A percentile compares a stretch with the other conserved stretches of the same genome.
phyloP scores from a whole-genome alignment of 2,329 filamentous ascomycete species.

The Aspergillus latus region DNA sequence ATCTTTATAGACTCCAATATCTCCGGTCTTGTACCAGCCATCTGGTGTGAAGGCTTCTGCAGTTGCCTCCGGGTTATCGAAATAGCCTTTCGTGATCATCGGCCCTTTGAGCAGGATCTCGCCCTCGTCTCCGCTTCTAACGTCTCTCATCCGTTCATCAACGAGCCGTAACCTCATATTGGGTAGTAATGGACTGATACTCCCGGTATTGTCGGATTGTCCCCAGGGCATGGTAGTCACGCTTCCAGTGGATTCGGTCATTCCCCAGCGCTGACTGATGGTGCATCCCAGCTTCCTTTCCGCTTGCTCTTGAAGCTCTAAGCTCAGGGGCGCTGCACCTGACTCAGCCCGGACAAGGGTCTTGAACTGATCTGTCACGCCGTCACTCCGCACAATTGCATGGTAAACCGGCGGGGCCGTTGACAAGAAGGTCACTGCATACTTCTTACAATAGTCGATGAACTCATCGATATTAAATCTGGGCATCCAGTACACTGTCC shows the following conservation, averaged over 20 bases:
- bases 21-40: conserved; percentile 19
- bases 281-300: conserved; percentile 48
- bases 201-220: conserved; percentile 15
- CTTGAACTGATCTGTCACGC: conserved; percentile 58
- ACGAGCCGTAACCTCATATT: conserved; percentile 18
- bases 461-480: conserved; percentile 59
- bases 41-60: conserved; percentile 12
- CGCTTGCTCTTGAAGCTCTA: conserved; percentile 54
- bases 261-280: conserved; percentile 19
- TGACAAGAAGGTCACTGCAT: conserved; percentile 56
- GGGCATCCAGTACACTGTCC: conserved; percentile 62
- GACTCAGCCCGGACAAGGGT: conserved; percentile 49
- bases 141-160: conserved; percentile 11
- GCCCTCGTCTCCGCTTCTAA: conserved; percentile 11
- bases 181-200: conserved; percentile 18
- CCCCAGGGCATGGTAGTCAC: conserved; percentile 21
- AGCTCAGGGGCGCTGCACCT: conserved; percentile 59
- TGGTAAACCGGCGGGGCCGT: conserved; percentile 63
- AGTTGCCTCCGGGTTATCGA: conserved; percentile 17
- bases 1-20: conserved; percentile 17
- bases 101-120: conserved; percentile 19
- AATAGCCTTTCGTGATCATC: conserved; percentile 18
- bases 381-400: conserved; percentile 57
- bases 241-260: conserved; percentile 20
- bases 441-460: conserved; percentile 52